phyloP scores from a whole-genome alignment of 106 monocot species.

The Agapanthus africanus region DNA sequence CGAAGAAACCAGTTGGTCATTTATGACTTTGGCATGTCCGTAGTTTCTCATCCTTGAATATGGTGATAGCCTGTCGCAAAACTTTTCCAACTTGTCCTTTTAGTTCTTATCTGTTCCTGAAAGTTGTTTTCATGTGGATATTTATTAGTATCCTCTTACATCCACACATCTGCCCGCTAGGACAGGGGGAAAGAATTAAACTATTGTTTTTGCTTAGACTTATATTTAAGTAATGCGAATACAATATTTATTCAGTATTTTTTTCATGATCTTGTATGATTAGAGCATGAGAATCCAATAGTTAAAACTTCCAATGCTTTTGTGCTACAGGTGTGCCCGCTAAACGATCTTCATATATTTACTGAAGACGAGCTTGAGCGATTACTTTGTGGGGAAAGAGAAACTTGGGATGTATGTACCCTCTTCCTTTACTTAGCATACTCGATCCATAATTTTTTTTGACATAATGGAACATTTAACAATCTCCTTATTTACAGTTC shows the following conservation, averaged over 20 bases:
- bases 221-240: background rate
- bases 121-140: too few species aligned
- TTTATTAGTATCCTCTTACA: too few species aligned
- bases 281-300: too few species aligned
- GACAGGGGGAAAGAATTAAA: background rate
- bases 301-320: background rate
- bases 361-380: conserved; percentile 69
- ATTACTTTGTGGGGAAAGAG: conserved; percentile 71
- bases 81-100: too few species aligned
- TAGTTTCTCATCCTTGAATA: background rate
- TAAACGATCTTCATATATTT: conserved; percentile 65
- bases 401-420: conserved; percentile 58
- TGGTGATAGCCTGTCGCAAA: too few species aligned
- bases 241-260: background rate
- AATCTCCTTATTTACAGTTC: conserved; percentile 33
- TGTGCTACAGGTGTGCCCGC: conserved; percentile 55
- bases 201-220: background rate
- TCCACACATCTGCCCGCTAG: background rate
- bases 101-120: too few species aligned
- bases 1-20: background rate
- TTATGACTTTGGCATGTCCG: background rate
- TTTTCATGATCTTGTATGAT: too few species aligned
- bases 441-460: background rate
- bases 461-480: background rate
- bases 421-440: conserved; percentile 3